Percentiles rank a stretch among this genome's conserved stretches.
Conservation (phyloP, 2,329 filamentous ascomycete genomes). For the Trichoderma brevicompactum region DNA sequence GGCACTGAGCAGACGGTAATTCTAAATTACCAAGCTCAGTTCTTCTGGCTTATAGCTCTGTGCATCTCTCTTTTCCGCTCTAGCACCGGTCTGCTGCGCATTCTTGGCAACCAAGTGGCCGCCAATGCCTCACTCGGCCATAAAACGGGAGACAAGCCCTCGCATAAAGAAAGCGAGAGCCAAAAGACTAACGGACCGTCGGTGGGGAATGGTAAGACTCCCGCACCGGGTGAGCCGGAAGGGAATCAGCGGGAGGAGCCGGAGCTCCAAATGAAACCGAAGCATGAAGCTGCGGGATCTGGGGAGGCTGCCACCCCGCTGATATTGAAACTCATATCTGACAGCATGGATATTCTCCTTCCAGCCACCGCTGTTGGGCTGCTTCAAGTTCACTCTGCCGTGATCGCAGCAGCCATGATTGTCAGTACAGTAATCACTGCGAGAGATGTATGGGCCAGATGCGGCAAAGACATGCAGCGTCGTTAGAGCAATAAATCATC, state of each 20-base stretch:
- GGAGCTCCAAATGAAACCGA: slow-evolving; percentile 41
- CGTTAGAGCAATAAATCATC: neutral
- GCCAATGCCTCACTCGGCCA: slow-evolving; percentile 40
- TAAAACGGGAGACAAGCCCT: slow-evolving; percentile 30
- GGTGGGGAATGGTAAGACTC: slow-evolving; percentile 31
- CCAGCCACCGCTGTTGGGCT: slow-evolving; percentile 66
- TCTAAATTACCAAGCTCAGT: slow-evolving; percentile 64
- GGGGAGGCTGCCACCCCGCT: slow-evolving; percentile 43
- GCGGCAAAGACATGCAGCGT: slow-evolving; percentile 4
- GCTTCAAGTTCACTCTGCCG: slow-evolving; percentile 55
- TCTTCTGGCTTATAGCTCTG: slow-evolving; percentile 71
- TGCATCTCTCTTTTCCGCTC: slow-evolving; percentile 53
- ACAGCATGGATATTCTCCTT: slow-evolving; percentile 65
- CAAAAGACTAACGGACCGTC: slow-evolving; percentile 30
- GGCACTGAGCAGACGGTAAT: slow-evolving; percentile 51
- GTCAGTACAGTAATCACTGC: slow-evolving; percentile 25
- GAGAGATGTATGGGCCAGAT: slow-evolving; percentile 12
- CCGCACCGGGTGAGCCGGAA: slow-evolving; percentile 41
- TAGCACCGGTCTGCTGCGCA: slow-evolving; percentile 47
- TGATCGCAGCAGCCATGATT: slow-evolving; percentile 60
- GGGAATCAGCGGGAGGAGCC: slow-evolving; percentile 29
- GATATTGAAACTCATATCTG: slow-evolving; percentile 56
- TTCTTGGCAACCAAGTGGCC: slow-evolving; percentile 44
- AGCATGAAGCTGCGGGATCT: slow-evolving; percentile 39
- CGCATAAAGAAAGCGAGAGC: slow-evolving; percentile 27